These are phyloP conservation scores for Huntiella abstrusa DNA, from an alignment of 2,329 filamentous ascomycete species.

Conservation along the genomic window DNA sequence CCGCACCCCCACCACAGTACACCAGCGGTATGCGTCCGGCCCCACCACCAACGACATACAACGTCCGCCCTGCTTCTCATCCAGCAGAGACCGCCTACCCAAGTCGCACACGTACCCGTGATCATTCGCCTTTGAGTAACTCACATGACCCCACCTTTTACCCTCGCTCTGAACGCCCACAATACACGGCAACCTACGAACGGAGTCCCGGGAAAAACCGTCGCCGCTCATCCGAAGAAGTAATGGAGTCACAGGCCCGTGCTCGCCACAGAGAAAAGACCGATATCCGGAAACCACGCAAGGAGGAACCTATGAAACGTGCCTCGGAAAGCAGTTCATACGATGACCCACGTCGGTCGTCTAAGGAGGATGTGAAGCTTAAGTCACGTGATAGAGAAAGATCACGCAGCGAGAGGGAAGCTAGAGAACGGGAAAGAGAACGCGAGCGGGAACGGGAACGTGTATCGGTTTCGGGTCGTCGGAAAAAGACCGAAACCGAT, in stretches of 20 bases:
- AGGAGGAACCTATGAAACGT: constrained; percentile 22
- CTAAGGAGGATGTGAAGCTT: constrained; percentile 11
- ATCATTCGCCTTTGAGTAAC: not conserved
- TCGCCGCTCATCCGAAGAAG: not conserved
- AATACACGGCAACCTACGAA: constrained; percentile 2
- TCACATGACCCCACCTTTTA: not conserved
- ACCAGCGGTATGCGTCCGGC: not conserved
- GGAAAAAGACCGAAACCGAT: too few species aligned
- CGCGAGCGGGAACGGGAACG: not conserved
- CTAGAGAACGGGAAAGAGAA: not conserved
- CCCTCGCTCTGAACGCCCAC: not conserved
- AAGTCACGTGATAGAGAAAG: constrained; percentile 17
- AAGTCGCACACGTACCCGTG: not conserved
- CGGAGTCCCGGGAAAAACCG: constrained; percentile 1
- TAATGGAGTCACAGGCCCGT: too few species aligned
- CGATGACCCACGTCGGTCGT: constrained; percentile 12
- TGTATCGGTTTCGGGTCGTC: too few species aligned
- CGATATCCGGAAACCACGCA: constrained; percentile 16
- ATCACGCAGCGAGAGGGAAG: constrained; percentile 10
- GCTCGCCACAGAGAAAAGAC: too few species aligned
- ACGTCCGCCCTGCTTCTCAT: constrained; percentile 13
- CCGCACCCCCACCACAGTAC: constrained; percentile 14
- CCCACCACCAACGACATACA: constrained; percentile 15
- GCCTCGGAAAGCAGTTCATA: constrained; percentile 16
- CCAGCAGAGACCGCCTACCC: not conserved